phyloP scores from a whole-genome alignment of 2,329 filamentous ascomycete species.

The Fusarium albidum region DNA sequence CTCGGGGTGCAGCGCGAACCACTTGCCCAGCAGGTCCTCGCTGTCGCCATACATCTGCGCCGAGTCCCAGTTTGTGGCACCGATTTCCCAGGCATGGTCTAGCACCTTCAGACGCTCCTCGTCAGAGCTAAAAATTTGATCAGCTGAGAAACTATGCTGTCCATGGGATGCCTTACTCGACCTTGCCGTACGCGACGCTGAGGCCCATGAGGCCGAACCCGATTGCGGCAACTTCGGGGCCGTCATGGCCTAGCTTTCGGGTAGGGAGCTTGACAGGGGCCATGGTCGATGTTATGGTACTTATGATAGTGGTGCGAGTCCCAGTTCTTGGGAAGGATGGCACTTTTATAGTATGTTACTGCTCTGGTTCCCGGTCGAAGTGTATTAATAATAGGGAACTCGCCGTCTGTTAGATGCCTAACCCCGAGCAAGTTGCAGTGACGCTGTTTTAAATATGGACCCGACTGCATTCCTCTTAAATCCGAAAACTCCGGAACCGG shows the following conservation, averaged over 20 bases:
- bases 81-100: neutral
- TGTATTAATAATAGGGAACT: no score
- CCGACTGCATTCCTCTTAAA: no score
- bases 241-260: neutral
- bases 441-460: no score
- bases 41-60: slow-evolving; percentile 49
- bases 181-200: slow-evolving; percentile 5
- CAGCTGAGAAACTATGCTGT: no score
- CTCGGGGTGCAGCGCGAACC: slow-evolving; percentile 45
- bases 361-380: no score
- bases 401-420: no score
- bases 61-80: neutral
- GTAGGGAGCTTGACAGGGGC: slow-evolving; percentile 1
- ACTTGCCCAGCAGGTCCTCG: slow-evolving; percentile 55
- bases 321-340: no score
- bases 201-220: slow-evolving; percentile 14
- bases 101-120: neutral
- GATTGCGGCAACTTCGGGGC: neutral
- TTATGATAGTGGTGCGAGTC: no score
- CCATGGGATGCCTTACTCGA: neutral
- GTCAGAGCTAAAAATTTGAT: neutral
- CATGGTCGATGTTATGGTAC: no score
- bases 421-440: no score
- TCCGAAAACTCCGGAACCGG: no score
- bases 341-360: no score